These are phyloP conservation scores for Penicillium sp. DNA, from an alignment of 2,329 filamentous ascomycete species.

Conservation along the genomic window DNA sequence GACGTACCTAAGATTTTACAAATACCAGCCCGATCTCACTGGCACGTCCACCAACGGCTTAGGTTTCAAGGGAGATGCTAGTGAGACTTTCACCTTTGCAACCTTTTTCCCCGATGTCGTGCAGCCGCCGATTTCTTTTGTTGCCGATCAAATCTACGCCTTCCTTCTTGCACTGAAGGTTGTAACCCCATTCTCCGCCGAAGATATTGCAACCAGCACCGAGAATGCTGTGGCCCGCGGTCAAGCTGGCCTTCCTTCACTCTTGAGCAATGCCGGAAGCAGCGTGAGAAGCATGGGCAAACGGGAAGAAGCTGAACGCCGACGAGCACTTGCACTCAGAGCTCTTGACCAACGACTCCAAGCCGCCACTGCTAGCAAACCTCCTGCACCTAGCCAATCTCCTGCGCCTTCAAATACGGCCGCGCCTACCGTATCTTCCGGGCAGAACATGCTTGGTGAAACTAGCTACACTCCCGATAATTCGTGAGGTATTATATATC, in stretches of 20 bases:
- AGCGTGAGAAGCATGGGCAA: slow-evolving; percentile 56
- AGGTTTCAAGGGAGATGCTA: slow-evolving; percentile 78
- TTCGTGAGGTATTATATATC: slow-evolving; percentile 21
- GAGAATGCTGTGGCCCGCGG: slow-evolving; percentile 65
- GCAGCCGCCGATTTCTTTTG: slow-evolving; percentile 69
- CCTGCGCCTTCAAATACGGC: slow-evolving; percentile 44
- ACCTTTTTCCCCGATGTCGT: slow-evolving; percentile 88
- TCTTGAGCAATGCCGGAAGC: slow-evolving; percentile 49
- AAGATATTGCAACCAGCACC: slow-evolving; percentile 71
- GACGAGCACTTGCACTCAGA: slow-evolving; percentile 82
- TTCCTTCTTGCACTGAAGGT: slow-evolving; percentile 70
- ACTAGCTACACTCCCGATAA: slow-evolving; percentile 67
- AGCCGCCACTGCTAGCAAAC: slow-evolving; percentile 64
- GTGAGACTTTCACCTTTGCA: slow-evolving; percentile 92
- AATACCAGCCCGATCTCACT: slow-evolving; percentile 56
- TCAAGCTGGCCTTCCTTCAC: slow-evolving; percentile 57
- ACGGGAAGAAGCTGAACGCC: slow-evolving; percentile 84
- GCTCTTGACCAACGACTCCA: slow-evolving; percentile 88
- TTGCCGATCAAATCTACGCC: slow-evolving; percentile 72
- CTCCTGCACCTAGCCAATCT: slow-evolving; percentile 29
- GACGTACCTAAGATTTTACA: slow-evolving; percentile 96
- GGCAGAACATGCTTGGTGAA: slow-evolving; percentile 60
- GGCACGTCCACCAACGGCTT: slow-evolving; percentile 51
- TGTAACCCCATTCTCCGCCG: slow-evolving; percentile 79
- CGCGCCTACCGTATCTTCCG: slow-evolving; percentile 53